phyloP scores from a whole-genome alignment of 1,284 basidiomycete species.

The Austroboletus niveus region DNA sequence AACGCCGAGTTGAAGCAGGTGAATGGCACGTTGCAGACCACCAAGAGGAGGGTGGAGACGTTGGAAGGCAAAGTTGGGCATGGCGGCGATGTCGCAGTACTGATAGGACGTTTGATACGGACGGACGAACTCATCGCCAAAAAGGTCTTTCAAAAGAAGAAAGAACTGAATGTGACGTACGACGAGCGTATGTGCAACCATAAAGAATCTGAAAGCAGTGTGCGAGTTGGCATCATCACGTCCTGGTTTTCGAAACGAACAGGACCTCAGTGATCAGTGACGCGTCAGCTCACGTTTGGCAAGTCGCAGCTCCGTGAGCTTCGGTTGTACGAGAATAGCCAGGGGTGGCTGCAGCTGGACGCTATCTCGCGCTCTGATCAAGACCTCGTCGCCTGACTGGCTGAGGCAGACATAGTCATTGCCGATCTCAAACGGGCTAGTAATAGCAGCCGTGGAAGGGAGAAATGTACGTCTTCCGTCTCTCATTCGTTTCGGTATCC shows the following conservation, averaged over 20 bases:
- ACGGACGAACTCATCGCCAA: slow-evolving; percentile 91
- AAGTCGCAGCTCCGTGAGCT: slow-evolving; percentile 89
- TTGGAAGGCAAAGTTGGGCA: slow-evolving; percentile 76
- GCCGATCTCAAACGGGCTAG: slow-evolving; percentile 93
- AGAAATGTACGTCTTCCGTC: slow-evolving; percentile 65
- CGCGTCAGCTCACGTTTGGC: slow-evolving; percentile 80
- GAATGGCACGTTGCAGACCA: slow-evolving; percentile 43
- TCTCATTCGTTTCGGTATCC: background rate
- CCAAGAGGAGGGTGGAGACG: slow-evolving; percentile 71
- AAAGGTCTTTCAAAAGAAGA: slow-evolving; percentile 86
- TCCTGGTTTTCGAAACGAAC: slow-evolving; percentile 59
- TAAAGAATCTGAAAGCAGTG: slow-evolving; percentile 32
- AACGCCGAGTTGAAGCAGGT: slow-evolving; percentile 74
- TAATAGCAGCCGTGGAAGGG: slow-evolving; percentile 82
- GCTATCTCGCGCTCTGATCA: slow-evolving; percentile 90
- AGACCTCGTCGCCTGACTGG: slow-evolving; percentile 83
- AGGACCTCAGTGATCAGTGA: slow-evolving; percentile 58
- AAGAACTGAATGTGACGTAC: slow-evolving; percentile 93
- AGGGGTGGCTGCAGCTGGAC: slow-evolving; percentile 81
- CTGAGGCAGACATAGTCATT: slow-evolving; percentile 90
- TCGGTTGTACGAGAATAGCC: slow-evolving; percentile 86
- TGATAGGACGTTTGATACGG: slow-evolving; percentile 36
- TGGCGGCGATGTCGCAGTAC: background rate
- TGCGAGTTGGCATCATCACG: background rate
- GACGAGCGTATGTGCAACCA: slow-evolving; percentile 95